phyloP scores from a whole-genome alignment of 2,329 filamentous ascomycete species.

The Paramyrothecium roridum region DNA sequence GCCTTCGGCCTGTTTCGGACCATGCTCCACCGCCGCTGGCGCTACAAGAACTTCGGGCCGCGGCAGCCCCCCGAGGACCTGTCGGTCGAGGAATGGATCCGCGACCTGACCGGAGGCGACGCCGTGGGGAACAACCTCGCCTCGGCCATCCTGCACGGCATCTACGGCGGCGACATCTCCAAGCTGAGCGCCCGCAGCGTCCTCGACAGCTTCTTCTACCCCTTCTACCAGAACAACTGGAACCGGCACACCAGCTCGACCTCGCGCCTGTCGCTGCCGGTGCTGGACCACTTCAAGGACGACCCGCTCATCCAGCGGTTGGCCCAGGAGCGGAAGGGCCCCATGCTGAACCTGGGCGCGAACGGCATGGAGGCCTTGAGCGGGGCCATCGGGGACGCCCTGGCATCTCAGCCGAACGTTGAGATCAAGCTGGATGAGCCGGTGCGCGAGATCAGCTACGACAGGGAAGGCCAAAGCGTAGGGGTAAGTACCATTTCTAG shows the following conservation, averaged over 20 bases:
- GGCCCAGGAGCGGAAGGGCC: slow-evolving; percentile 24
- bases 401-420: slow-evolving; percentile 56
- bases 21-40: slow-evolving; percentile 10
- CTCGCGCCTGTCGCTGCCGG: slow-evolving; percentile 21
- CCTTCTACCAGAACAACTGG: slow-evolving; percentile 21
- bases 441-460: slow-evolving; percentile 44
- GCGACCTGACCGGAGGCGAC: slow-evolving; percentile 21
- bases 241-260: slow-evolving; percentile 38
- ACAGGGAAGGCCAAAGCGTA: slow-evolving; percentile 32
- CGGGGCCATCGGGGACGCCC: slow-evolving; percentile 45
- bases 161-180: slow-evolving; percentile 87
- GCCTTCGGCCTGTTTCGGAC: slow-evolving; percentile 18
- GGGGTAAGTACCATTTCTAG: slow-evolving; percentile 28
- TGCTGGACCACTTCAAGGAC: slow-evolving; percentile 23
- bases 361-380: slow-evolving; percentile 63
- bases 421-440: slow-evolving; percentile 47
- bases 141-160: slow-evolving; percentile 78
- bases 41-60: not conserved
- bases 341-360: slow-evolving; percentile 32
- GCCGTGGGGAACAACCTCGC: slow-evolving; percentile 65
- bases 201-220: slow-evolving; percentile 26
- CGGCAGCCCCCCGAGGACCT: slow-evolving; percentile 22
- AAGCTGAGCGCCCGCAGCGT: slow-evolving; percentile 70
- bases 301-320: slow-evolving; percentile 25
- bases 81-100: slow-evolving; percentile 33